phyloP scores from a whole-genome alignment of 768 basidiomycete species.

The Rossbeevera mucosa region DNA sequence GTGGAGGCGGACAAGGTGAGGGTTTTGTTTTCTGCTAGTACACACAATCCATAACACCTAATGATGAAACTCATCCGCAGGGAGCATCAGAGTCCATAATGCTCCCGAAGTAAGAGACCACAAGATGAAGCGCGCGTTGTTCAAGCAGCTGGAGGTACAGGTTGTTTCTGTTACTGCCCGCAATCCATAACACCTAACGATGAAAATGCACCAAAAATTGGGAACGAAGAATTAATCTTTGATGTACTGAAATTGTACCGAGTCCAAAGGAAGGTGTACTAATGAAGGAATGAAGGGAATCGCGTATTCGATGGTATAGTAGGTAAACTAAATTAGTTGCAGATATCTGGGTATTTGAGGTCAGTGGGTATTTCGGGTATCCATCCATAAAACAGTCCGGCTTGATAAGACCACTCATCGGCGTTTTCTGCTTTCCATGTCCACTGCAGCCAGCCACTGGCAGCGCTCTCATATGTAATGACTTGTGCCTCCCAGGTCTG shows the following conservation, averaged over 20 bases:
- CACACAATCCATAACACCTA: too few species aligned
- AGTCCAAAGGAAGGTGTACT: background rate
- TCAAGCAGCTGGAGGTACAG: too few species aligned
- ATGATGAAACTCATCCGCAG: too few species aligned
- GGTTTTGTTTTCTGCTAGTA: too few species aligned
- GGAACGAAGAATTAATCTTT: too few species aligned
- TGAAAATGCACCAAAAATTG: too few species aligned
- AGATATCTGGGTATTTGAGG: slow-evolving; percentile 58
- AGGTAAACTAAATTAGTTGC: slow-evolving; percentile 29
- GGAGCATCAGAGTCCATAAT: too few species aligned
- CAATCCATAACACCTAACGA: too few species aligned
- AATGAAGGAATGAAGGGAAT: background rate
- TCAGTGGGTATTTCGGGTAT: slow-evolving; percentile 62
- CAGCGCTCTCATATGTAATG: slow-evolving; percentile 58
- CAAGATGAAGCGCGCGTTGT: too few species aligned
- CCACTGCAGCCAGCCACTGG: slow-evolving; percentile 76
- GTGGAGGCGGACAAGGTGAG: too few species aligned
- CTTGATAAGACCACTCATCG: slow-evolving; percentile 88
- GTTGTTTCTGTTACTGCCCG: too few species aligned
- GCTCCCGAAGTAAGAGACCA: too few species aligned
- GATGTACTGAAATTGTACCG: background rate
- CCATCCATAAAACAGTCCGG: slow-evolving; percentile 77
- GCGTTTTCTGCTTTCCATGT: slow-evolving; percentile 80
- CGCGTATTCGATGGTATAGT: background rate
- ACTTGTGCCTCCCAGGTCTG: slow-evolving; percentile 85